A percentile compares a stretch with the other conserved stretches of the same genome.
Conservation (phyloP, 2,329 filamentous ascomycete species). For the Clathrospora elynae region DNA sequence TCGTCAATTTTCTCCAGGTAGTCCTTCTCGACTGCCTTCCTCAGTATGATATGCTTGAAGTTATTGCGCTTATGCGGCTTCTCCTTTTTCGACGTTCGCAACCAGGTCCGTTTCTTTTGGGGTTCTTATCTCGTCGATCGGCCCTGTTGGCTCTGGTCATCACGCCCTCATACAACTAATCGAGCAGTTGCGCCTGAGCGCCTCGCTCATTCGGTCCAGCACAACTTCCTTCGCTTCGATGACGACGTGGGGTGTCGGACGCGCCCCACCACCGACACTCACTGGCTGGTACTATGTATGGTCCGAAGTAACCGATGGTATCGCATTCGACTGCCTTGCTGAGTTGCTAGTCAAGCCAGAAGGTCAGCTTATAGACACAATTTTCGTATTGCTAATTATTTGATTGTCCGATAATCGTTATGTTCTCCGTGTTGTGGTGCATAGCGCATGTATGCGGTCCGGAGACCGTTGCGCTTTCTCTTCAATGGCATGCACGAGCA, state of each 20-base stretch:
- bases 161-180: conserved; percentile 13
- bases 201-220: conserved; percentile 11
- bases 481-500: conserved; percentile 20
- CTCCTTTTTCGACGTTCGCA: conserved; percentile 15
- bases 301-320: conserved; percentile 22
- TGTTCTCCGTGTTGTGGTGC: conserved; percentile 20
- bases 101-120: conserved; percentile 22
- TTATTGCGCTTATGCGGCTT: conserved; percentile 22
- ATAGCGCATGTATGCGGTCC: conserved; percentile 21
- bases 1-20: conserved; percentile 25
- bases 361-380: conserved; percentile 22
- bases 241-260: conserved; percentile 23
- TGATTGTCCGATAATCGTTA: too few species aligned
- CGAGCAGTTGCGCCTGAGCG: conserved; percentile 8
- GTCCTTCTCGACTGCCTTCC: conserved; percentile 24
- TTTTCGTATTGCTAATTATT: too few species aligned
- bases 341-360: conserved; percentile 25
- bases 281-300: conserved; percentile 15
- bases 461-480: conserved; percentile 21
- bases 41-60: conserved; percentile 18
- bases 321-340: conserved; percentile 13
- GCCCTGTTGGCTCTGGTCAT: conserved; percentile 7
- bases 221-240: conserved; percentile 19
- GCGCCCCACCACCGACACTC: conserved; percentile 24
- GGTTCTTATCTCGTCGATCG: conserved; percentile 14